A percentile compares a stretch with the other conserved stretches of the same genome.
phyloP scores from a whole-genome alignment of 495 filamentous ascomycete genomes.

The Bombardia bombarda region DNA sequence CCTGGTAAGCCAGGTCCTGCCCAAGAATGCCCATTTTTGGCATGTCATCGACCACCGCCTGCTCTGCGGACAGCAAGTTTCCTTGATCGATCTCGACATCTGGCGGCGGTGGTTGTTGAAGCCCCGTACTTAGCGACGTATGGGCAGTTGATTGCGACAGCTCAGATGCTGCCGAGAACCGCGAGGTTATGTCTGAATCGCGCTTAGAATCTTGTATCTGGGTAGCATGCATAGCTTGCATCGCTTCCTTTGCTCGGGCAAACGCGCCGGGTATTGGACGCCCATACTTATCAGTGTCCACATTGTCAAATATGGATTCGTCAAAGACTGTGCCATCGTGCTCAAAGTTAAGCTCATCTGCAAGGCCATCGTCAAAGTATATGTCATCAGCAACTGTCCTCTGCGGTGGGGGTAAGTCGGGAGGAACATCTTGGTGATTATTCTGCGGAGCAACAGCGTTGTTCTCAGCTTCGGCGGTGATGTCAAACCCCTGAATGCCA shows the following conservation, averaged over 20 bases:
- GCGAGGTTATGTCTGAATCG: conserved; percentile 31
- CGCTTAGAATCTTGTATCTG: conserved; percentile 23
- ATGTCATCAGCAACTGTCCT: conserved; percentile 55
- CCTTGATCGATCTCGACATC: too few species aligned
- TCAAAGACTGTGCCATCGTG: conserved; percentile 56
- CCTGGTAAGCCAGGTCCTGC: conserved; percentile 66
- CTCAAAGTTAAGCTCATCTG: conserved; percentile 39
- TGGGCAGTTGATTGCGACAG: conserved; percentile 31
- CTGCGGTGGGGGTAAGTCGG: conserved; percentile 7
- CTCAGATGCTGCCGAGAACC: conserved; percentile 28
- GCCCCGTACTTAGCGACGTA: conserved; percentile 26
- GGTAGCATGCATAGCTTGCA: conserved; percentile 23
- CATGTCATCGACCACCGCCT: conserved; percentile 11
- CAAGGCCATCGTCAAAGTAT: conserved; percentile 73
- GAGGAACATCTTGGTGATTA: conserved; percentile 11
- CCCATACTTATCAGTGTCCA: conserved; percentile 49
- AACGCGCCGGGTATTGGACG: conserved; percentile 44
- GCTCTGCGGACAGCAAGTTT: conserved; percentile 10
- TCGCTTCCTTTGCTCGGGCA: conserved; percentile 32
- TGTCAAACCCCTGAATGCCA: conserved; percentile 27
- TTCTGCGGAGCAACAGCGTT: not conserved
- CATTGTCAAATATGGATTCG: conserved; percentile 70
- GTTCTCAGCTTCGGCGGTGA: not conserved
- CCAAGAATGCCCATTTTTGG: conserved; percentile 10
- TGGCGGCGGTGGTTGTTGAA: conserved; percentile 13